Percentiles rank a stretch among this genome's conserved stretches.
phyloP scores from a whole-genome alignment of 257 asterid species.

The Thymus mandschuricus region DNA sequence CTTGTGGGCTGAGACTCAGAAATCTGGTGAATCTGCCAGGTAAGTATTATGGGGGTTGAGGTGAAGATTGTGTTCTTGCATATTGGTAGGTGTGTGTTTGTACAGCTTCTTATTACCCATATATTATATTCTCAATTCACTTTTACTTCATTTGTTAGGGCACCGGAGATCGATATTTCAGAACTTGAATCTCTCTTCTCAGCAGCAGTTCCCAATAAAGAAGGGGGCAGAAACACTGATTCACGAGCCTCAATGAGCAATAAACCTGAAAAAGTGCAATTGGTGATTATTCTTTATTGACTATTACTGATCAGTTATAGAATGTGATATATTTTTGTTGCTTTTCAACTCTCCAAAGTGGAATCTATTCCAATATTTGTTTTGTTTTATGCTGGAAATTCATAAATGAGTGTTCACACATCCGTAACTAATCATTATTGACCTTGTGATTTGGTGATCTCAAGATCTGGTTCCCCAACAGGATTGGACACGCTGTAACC shows the following conservation, averaged over 20 bases:
- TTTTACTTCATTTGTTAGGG: slow-evolving; percentile 49
- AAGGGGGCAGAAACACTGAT: slow-evolving; percentile 63
- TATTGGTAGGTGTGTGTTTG: slow-evolving; percentile 17
- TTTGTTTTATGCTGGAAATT: slow-evolving; percentile 7
- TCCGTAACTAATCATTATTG: slow-evolving; percentile 15
- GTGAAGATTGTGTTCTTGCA: slow-evolving; percentile 18
- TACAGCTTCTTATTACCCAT: slow-evolving; percentile 20
- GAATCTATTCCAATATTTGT: slow-evolving; percentile 11
- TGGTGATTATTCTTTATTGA: slow-evolving; percentile 50
- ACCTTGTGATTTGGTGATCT: slow-evolving; percentile 19
- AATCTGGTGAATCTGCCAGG: slow-evolving; percentile 82
- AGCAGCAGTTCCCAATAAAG: slow-evolving; percentile 73
- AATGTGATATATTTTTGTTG: background rate
- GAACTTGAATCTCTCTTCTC: slow-evolving; percentile 96
- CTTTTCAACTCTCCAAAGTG: background rate
- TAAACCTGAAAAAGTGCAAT: slow-evolving; percentile 90
- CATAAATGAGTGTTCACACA: background rate
- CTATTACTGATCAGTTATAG: background rate
- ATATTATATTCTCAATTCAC: slow-evolving; percentile 26
- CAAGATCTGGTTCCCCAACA: slow-evolving; percentile 1
- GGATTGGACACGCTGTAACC: slow-evolving; percentile 16
- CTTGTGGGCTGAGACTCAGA: slow-evolving; percentile 97
- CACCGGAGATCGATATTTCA: slow-evolving; percentile 88
- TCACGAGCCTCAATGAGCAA: slow-evolving; percentile 61
- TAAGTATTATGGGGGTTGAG: slow-evolving; percentile 41